phyloP scores from a whole-genome alignment of 1,284 basidiomycete species.

The Puccinia horiana region DNA sequence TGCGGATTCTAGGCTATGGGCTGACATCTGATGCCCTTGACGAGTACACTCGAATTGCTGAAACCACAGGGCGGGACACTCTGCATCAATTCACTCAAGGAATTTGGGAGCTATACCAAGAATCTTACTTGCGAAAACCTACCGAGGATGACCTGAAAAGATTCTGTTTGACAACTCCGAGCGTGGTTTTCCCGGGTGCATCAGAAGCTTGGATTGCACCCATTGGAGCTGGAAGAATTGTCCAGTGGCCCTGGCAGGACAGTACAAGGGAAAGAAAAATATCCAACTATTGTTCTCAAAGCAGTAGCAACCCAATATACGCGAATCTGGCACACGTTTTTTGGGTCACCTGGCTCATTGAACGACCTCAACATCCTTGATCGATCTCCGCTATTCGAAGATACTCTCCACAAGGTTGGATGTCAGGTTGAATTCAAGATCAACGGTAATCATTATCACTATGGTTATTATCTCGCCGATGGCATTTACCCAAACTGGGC shows the following conservation, averaged over 20 bases:
- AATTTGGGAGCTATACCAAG: not conserved
- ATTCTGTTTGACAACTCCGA: not conserved
- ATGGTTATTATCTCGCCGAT: constrained; percentile 35
- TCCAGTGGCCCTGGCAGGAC: not conserved
- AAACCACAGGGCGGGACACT: not conserved
- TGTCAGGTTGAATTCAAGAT: not conserved
- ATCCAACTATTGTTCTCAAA: constrained; percentile 15
- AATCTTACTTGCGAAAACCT: constrained; percentile 15
- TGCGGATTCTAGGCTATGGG: not conserved
- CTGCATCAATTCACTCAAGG: not conserved
- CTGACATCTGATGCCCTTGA: not conserved
- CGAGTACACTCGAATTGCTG: not conserved
- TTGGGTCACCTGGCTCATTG: constrained; percentile 35
- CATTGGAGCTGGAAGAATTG: constrained; percentile 39
- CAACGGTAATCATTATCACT: constrained; percentile 21
- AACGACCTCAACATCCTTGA: constrained; percentile 30
- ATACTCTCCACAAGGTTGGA: not conserved
- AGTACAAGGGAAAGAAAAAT: no score
- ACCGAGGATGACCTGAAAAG: constrained; percentile 2
- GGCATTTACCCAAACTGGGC: not conserved
- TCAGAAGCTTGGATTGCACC: constrained; percentile 26
- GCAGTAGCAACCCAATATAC: constrained; percentile 15
- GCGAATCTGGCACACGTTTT: constrained; percentile 15
- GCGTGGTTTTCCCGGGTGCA: constrained; percentile 19
- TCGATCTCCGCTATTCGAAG: constrained; percentile 1